phyloP scores from a whole-genome alignment of 441 rosid genomes.

The Populus hybrid region DNA sequence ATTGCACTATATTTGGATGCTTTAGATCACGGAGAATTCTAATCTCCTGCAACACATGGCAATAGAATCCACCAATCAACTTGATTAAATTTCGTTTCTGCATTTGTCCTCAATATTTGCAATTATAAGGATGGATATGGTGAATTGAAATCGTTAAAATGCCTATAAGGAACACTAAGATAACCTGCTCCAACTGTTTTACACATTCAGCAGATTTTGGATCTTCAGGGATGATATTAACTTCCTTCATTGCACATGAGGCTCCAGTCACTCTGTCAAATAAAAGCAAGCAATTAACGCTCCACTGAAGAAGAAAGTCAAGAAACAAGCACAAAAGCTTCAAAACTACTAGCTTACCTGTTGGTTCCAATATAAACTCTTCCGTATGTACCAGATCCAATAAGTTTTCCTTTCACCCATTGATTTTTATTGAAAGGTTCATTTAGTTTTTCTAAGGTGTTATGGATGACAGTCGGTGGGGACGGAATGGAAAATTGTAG shows the following conservation, averaged over 20 bases:
- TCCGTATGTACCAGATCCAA: conserved; percentile 77
- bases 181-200: conserved; percentile 86
- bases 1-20: conserved; percentile 96
- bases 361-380: conserved; percentile 60
- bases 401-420: conserved; percentile 73
- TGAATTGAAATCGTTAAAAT: conserved; percentile 5
- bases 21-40: conserved; percentile 72
- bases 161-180: conserved; percentile 1
- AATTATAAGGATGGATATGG: background rate
- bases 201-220: conserved; percentile 80
- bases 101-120: background rate
- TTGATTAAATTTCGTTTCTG: background rate
- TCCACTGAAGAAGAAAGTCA: background rate
- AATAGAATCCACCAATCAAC: background rate
- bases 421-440: conserved; percentile 30
- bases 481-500: conserved; percentile 16
- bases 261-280: conserved; percentile 78
- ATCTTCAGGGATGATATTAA: conserved; percentile 75
- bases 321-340: conserved; percentile 7
- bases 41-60: conserved; percentile 58
- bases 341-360: conserved; percentile 27
- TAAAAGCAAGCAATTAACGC: background rate
- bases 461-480: conserved; percentile 21
- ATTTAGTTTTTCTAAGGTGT: conserved; percentile 26
- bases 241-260: conserved; percentile 90